Evolutionary conservation across 805 yeast genomes (phyloP).

Genomic region (Yarrowia bubula): DNA sequence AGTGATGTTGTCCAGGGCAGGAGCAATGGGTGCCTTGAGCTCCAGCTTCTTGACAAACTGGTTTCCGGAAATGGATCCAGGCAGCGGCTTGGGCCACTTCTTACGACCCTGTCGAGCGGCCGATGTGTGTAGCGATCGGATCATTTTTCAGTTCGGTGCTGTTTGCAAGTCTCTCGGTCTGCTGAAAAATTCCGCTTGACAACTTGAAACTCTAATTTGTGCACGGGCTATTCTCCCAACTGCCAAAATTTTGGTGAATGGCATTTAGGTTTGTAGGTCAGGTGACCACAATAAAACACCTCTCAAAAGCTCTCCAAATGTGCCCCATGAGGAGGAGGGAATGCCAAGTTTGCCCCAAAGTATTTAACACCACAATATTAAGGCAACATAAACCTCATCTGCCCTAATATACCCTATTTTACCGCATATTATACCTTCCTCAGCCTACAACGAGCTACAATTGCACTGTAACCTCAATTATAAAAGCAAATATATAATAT

Average conservation of each 20-base stretch:
- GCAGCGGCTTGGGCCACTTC: slow-evolving; percentile 27
- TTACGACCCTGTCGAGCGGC: slow-evolving; percentile 23
- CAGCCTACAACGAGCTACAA: too few species aligned
- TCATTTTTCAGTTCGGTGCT: slow-evolving; percentile 10
- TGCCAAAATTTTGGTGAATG: not conserved
- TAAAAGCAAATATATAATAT: too few species aligned
- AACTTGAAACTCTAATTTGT: not conserved
- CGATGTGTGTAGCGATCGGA: slow-evolving; percentile 25
- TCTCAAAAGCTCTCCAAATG: too few species aligned
- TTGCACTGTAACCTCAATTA: too few species aligned
- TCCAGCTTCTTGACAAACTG: slow-evolving; percentile 30
- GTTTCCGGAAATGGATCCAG: slow-evolving; percentile 9
- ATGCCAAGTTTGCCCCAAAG: not conserved
- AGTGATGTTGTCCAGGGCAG: slow-evolving; percentile 68
- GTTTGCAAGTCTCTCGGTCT: not conserved
- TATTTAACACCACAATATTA: not conserved
- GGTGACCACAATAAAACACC: not conserved
- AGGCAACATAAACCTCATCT: too few species aligned
- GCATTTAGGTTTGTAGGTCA: not conserved
- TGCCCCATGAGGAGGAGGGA: not conserved
- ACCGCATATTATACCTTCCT: too few species aligned
- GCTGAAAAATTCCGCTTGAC: slow-evolving; percentile 19
- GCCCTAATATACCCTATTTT: too few species aligned
- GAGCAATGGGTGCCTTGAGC: slow-evolving; percentile 80
- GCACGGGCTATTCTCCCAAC: not conserved